Percentiles rank a stretch among this genome's conserved stretches.
These are phyloP conservation scores for Choricystis sp. DNA, from an alignment of 139 green algal species.

Conservation along the genomic window DNA sequence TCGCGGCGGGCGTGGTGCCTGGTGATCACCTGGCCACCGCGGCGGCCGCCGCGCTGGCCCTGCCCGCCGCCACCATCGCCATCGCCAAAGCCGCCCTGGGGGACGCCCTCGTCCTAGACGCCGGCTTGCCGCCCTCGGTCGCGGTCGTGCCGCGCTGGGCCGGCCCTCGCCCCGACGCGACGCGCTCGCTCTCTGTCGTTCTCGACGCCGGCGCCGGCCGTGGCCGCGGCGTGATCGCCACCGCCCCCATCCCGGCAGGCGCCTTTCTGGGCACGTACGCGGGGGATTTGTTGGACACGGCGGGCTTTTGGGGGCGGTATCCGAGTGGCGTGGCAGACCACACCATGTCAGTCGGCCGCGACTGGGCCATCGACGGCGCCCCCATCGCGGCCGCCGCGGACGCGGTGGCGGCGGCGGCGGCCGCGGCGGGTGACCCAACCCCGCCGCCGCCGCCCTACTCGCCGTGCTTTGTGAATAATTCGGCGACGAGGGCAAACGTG, in stretches of 20 bases:
- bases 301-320: slow-evolving; percentile 25
- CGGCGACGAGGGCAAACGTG: slow-evolving; percentile 33
- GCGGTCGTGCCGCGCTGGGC: background rate
- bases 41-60: too few species aligned
- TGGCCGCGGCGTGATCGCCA: slow-evolving; percentile 31
- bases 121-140: background rate
- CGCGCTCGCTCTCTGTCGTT: background rate
- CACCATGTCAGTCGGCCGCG: slow-evolving; percentile 17
- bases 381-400: slow-evolving; percentile 9
- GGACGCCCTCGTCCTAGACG: background rate
- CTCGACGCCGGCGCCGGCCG: background rate
- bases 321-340: slow-evolving; percentile 33
- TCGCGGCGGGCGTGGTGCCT: too few species aligned
- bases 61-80: too few species aligned
- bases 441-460: too few species aligned
- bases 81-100: too few species aligned
- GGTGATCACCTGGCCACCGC: background rate
- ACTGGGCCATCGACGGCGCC: slow-evolving; percentile 28
- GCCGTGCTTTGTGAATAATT: too few species aligned
- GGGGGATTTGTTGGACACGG: slow-evolving; percentile 26
- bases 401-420: too few species aligned
- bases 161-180: too few species aligned
- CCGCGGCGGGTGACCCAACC: too few species aligned
- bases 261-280: slow-evolving; percentile 27
- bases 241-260: slow-evolving; percentile 10